phyloP scores from a whole-genome alignment of 306 rosid species.

The Trifolium subterraneum region DNA sequence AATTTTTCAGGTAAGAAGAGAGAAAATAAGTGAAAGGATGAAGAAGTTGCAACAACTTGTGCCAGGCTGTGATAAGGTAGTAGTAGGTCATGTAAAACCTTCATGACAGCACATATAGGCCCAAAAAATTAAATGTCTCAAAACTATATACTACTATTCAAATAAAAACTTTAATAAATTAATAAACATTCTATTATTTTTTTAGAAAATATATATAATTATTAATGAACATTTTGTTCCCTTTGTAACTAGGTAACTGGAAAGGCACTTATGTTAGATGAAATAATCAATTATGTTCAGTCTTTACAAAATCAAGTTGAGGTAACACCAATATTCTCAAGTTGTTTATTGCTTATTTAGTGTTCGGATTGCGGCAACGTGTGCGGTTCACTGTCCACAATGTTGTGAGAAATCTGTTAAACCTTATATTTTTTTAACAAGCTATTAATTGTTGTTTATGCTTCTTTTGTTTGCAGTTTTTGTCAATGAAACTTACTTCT shows the following conservation, averaged over 20 bases:
- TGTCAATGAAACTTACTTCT: constrained; percentile 87
- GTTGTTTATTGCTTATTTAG: no score
- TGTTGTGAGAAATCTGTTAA: no score
- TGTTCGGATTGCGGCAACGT: no score
- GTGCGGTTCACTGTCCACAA: no score
- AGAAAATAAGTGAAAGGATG: constrained; percentile 94
- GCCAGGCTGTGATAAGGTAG: constrained; percentile 94
- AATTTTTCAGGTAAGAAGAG: constrained; percentile 82
- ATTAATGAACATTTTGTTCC: not conserved
- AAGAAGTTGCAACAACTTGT: constrained; percentile 82
- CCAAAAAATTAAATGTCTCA: constrained; percentile 2
- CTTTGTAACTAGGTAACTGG: constrained; percentile 70
- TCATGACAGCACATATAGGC: constrained; percentile 36
- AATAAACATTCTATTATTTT: not conserved
- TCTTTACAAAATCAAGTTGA: constrained; percentile 97
- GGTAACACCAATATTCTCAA: constrained; percentile 51
- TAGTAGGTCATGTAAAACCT: constrained; percentile 64
- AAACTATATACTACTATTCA: not conserved
- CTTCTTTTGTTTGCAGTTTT: constrained; percentile 60
- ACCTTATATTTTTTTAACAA: no score
- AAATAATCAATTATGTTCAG: constrained; percentile 95
- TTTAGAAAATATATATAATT: not conserved
- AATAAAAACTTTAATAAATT: not conserved
- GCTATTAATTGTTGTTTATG: not conserved
- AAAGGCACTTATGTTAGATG: constrained; percentile 92